phyloP scores from a whole-genome alignment of 2,329 filamentous ascomycete species.

The Capronia epimyces region DNA sequence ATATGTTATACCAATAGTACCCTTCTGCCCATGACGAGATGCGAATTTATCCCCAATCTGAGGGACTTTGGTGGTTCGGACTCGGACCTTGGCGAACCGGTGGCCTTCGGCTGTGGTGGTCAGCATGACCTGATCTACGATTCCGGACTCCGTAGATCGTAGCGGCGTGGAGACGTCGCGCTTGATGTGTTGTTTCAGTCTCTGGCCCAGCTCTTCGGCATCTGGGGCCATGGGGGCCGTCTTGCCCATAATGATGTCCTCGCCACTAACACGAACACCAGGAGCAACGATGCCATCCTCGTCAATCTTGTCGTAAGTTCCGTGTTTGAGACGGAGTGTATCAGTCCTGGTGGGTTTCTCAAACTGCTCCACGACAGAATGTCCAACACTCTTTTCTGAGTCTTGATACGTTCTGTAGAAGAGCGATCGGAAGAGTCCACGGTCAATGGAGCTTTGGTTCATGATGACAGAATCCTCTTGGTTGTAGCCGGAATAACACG shows the following conservation, averaged over 20 bases:
- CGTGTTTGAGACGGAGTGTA: slow-evolving; percentile 78
- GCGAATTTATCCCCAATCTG: slow-evolving; percentile 99
- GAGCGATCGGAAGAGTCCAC: slow-evolving; percentile 91
- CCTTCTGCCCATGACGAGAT: slow-evolving; percentile 97
- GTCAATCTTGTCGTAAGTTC: slow-evolving; percentile 95
- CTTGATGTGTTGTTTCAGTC: slow-evolving; percentile 84
- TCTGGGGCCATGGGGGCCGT: slow-evolving; percentile 91
- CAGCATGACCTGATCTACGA: slow-evolving; percentile 86
- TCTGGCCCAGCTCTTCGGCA: slow-evolving; percentile 85
- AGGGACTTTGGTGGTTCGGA: slow-evolving; percentile 93
- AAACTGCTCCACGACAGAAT: slow-evolving; percentile 87
- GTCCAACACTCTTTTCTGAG: slow-evolving; percentile 90
- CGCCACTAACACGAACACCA: slow-evolving; percentile 88
- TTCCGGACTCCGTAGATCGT: slow-evolving; percentile 92
- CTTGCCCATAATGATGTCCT: slow-evolving; percentile 99
- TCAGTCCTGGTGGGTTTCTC: slow-evolving; percentile 89
- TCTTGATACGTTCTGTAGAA: slow-evolving; percentile 98
- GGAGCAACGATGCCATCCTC: slow-evolving; percentile 93
- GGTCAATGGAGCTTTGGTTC: slow-evolving; percentile 99
- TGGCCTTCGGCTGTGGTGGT: slow-evolving; percentile 93
- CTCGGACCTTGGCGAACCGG: slow-evolving; percentile 94
- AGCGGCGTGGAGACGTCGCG: slow-evolving; percentile 93
- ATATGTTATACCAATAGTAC: slow-evolving; percentile 97
- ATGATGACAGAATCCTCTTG: slow-evolving; percentile 99
- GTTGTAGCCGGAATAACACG: slow-evolving; percentile 97